Evolutionary conservation across 73 alveolate genomes (phyloP).

Genomic region (Paramecium caudatum): DNA sequence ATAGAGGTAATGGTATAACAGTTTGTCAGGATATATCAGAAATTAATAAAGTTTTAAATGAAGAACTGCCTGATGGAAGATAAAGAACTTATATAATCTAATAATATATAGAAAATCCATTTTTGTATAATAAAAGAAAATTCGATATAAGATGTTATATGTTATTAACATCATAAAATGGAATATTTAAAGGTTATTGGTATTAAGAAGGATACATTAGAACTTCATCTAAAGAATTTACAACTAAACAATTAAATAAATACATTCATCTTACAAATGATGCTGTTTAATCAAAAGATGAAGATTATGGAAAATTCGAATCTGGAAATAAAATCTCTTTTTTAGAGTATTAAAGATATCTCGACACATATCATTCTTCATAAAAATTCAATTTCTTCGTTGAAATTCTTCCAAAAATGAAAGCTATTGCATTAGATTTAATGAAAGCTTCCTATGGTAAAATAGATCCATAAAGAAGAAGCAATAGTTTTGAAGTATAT

Average conservation of each 20-base stretch:
- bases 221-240: constrained; percentile 82
- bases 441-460: constrained; percentile 78
- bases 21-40: constrained; percentile 79
- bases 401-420: constrained; percentile 79
- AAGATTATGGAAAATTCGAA: constrained; percentile 83
- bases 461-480: constrained; percentile 72
- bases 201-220: constrained; percentile 85
- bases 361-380: constrained; percentile 60
- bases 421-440: constrained; percentile 78
- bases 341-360: constrained; percentile 80
- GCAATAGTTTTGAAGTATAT: constrained; percentile 72
- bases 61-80: constrained; percentile 66
- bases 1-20: constrained; percentile 86
- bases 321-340: constrained; percentile 81
- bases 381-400: constrained; percentile 73
- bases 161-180: constrained; percentile 78
- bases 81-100: constrained; percentile 79
- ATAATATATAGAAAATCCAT: constrained; percentile 82
- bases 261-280: constrained; percentile 85
- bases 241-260: constrained; percentile 74
- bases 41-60: constrained; percentile 74
- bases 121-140: constrained; percentile 81
- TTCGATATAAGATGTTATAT: constrained; percentile 83
- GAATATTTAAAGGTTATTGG: constrained; percentile 82
- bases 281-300: constrained; percentile 80